Conservation (phyloP, 2,329 filamentous ascomycete genomes). For the Epichloe festucae region DNA sequence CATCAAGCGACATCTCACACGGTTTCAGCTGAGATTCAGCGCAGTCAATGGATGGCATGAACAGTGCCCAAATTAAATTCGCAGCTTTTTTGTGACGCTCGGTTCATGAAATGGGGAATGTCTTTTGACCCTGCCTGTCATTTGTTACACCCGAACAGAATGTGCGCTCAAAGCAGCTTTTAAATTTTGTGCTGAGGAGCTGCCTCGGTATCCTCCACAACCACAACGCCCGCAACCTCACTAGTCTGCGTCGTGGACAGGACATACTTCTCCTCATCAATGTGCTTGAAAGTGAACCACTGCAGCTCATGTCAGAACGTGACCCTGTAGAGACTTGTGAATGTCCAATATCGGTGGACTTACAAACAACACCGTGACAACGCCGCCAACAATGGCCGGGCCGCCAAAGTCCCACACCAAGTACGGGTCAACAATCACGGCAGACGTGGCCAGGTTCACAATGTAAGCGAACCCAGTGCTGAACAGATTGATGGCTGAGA, state of each 20-base stretch:
- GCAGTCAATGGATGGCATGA: no score
- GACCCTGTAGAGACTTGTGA: background rate
- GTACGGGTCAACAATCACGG: slow-evolving; percentile 34
- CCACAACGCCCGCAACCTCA: slow-evolving; percentile 1
- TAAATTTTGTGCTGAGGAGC: no score
- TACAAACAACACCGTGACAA: slow-evolving; percentile 31
- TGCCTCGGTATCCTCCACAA: background rate
- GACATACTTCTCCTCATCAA: slow-evolving; percentile 14
- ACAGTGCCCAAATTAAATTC: no score
- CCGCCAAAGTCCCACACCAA: slow-evolving; percentile 38
- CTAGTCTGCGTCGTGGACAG: slow-evolving; percentile 12
- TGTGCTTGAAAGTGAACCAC: slow-evolving; percentile 11
- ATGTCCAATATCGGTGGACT: background rate
- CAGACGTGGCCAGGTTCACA: slow-evolving; percentile 31
- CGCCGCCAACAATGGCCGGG: slow-evolving; percentile 30
- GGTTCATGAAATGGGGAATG: no score
- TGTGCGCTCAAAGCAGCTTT: no score
- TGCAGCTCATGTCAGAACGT: background rate
- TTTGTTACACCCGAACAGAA: no score
- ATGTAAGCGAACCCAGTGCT: slow-evolving; percentile 32
- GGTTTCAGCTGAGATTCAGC: no score
- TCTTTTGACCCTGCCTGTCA: no score
- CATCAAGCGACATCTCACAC: slow-evolving; percentile 8
- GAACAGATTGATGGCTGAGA: slow-evolving; percentile 36
- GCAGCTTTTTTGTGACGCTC: no score